These are phyloP conservation scores for Calonectria pseudoturangicola DNA, from an alignment of 2,329 filamentous ascomycete genomes.

Conservation along the genomic window DNA sequence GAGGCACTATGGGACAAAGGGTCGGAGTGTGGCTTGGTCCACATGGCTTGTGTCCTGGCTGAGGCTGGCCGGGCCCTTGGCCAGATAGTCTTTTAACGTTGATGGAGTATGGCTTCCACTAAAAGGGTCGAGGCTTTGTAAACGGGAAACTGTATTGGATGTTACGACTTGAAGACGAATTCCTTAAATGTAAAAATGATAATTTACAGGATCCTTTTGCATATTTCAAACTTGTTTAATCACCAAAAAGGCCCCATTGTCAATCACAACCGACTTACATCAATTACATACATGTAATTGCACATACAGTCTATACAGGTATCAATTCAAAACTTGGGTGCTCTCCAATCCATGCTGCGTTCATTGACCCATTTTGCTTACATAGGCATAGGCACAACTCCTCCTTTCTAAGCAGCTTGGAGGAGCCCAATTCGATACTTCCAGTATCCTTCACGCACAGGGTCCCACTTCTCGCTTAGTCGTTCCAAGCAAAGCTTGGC, in stretches of 20 bases:
- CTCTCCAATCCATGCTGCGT: not conserved
- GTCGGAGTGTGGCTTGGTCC: slow-evolving; percentile 13
- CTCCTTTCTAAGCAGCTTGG: slow-evolving; percentile 34
- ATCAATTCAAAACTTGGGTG: not conserved
- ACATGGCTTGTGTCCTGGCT: not conserved
- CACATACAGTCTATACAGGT: not conserved
- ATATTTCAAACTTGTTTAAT: not conserved
- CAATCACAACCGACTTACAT: too few relatives aligned
- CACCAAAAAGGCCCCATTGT: not conserved
- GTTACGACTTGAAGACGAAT: too few relatives aligned
- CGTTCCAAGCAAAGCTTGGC: slow-evolving; percentile 83
- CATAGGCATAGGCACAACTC: not conserved
- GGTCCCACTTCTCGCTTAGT: slow-evolving; percentile 91
- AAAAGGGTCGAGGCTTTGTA: not conserved
- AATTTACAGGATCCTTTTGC: too few relatives aligned
- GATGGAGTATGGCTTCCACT: too few relatives aligned
- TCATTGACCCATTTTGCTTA: slow-evolving; percentile 4
- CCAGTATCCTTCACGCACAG: slow-evolving; percentile 94
- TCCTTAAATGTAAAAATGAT: too few relatives aligned
- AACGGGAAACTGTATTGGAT: not conserved
- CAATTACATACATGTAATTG: not conserved
- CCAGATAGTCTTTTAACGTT: not conserved
- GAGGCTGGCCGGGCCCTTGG: not conserved
- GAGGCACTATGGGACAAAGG: not conserved
- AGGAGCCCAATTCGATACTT: slow-evolving; percentile 71